phyloP scores from a whole-genome alignment of 208 protist species.

The Balamuthia mandrillaris region DNA sequence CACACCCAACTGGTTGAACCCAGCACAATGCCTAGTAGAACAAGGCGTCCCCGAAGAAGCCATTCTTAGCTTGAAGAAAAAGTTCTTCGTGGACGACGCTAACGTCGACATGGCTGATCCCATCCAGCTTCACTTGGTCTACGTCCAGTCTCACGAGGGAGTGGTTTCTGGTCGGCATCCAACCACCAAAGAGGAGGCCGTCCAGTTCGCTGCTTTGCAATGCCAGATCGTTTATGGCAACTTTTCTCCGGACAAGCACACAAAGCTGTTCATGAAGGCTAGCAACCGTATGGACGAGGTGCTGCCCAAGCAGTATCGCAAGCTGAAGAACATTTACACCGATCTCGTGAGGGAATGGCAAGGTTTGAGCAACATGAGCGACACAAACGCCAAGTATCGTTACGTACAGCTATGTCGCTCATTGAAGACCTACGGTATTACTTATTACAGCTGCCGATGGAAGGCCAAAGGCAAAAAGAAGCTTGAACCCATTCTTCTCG shows the following conservation, averaged over 20 bases:
- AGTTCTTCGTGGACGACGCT: slow-evolving; percentile 74
- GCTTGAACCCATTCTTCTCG: slow-evolving; percentile 20
- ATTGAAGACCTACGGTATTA: slow-evolving; percentile 79
- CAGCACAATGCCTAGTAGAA: slow-evolving; percentile 61
- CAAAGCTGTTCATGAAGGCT: slow-evolving; percentile 35
- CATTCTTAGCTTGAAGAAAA: slow-evolving; percentile 68
- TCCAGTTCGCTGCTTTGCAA: slow-evolving; percentile 68
- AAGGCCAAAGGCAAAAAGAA: slow-evolving; percentile 42
- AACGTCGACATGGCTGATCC: slow-evolving; percentile 71
- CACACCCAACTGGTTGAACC: slow-evolving; percentile 74
- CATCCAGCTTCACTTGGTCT: slow-evolving; percentile 73
- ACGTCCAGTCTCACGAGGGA: slow-evolving; percentile 52
- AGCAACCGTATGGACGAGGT: slow-evolving; percentile 57
- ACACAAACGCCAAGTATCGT: slow-evolving; percentile 74
- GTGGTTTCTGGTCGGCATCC: slow-evolving; percentile 54
- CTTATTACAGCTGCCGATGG: slow-evolving; percentile 64
- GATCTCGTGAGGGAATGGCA: slow-evolving; percentile 59
- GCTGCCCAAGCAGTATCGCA: slow-evolving; percentile 54
- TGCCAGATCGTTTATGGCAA: slow-evolving; percentile 68
- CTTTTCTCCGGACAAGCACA: slow-evolving; percentile 65
- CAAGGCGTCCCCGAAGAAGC: slow-evolving; percentile 65
- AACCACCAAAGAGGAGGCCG: slow-evolving; percentile 62
- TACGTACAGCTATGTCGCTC: slow-evolving; percentile 73
- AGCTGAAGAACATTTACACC: slow-evolving; percentile 62
- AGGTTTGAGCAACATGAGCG: slow-evolving; percentile 65